Evolutionary conservation across 139 green algal species (phyloP), one percentile per base, ranked within the genome.

Genomic region (Asterochloris erici): DNA sequence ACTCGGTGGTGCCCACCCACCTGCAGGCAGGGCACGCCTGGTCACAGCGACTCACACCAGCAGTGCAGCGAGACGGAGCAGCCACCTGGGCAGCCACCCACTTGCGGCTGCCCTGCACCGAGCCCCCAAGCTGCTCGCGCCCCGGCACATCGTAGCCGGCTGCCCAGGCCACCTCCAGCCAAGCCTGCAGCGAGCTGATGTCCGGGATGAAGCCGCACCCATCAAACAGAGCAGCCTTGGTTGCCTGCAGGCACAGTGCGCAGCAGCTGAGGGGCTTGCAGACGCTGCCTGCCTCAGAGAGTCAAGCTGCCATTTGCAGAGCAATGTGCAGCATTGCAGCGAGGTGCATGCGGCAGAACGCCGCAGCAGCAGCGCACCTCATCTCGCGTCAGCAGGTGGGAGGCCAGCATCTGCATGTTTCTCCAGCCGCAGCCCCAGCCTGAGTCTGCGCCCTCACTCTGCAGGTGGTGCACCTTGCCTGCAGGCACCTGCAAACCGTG

Each of bases 1-100:
- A 90, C 79, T 98, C 95, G 15, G 94, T 95, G 17, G 92, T 93
- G 17, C 94, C 94, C 9, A 97, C 93, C 93, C 93, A 97, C 38
- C 38, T 54, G 38, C 38, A 54, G 38, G 38, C 38, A 54, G 38
- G 83, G 92, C 94, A 63, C 62, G 82, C 77, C 38, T 54, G 38
- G 38, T 54, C 38, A 6, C 38, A 54, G 38, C 38, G 6, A 54
- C 38, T 54, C 38, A 54, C 38, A 6, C 2, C 38, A 54, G 38
- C 38, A 54, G 38, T 6, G 2, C 38, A 54, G 38, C 38, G 4
- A 54, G 38, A 54, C 38, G 6, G 38, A 54, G 38, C 38, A 54
- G 38, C 38, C 38, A 54, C 38, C 38, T 54, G 38, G 38, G 38
- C 38, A 54, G 38, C 38, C 38, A 54, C 38, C 76, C 76, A 80